A percentile compares a stretch with the other conserved stretches of the same genome.
Conservation (phyloP, 2,329 filamentous ascomycete genomes). For the Claviceps sp. region DNA sequence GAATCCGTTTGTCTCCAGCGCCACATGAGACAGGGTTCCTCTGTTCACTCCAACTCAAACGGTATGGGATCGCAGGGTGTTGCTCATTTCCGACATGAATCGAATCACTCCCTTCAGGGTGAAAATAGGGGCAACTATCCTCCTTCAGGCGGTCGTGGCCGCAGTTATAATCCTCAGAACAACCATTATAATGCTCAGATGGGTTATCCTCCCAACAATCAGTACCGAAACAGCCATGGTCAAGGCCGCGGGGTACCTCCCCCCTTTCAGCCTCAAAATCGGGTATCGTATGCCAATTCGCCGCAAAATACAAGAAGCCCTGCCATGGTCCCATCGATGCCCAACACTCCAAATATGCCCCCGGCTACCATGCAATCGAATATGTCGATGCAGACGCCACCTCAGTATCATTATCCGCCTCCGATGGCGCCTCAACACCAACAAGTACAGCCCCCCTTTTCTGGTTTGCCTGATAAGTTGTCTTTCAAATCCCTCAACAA, state of each 20-base stretch:
- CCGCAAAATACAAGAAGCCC: constrained; percentile 55
- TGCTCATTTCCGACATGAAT: constrained; percentile 70
- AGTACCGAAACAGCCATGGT: constrained; percentile 27
- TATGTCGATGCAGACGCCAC: constrained; percentile 52
- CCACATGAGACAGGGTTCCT: constrained; percentile 54
- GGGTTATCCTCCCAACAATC: constrained; percentile 30
- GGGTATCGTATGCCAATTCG: constrained; percentile 42
- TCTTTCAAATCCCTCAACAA: constrained; percentile 28
- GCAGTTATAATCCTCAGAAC: constrained; percentile 31
- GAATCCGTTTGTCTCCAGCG: constrained; percentile 27
- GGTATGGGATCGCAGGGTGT: constrained; percentile 51
- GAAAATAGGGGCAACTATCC: constrained; percentile 38
- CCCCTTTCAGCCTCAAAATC: constrained; percentile 29
- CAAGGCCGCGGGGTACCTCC: constrained; percentile 41
- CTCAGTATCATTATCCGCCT: constrained; percentile 47
- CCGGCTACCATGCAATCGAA: constrained; percentile 37
- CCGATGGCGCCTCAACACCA: constrained; percentile 47
- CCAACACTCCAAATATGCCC: constrained; percentile 56
- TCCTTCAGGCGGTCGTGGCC: constrained; percentile 35
- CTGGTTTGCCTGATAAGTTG: constrained; percentile 19
- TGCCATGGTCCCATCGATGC: constrained; percentile 50
- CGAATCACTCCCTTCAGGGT: constrained; percentile 63
- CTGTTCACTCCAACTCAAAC: constrained; percentile 47
- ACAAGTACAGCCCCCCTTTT: constrained; percentile 42
- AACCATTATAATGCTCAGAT: constrained; percentile 33